Conservation (phyloP, 495 filamentous ascomycete genomes). For the Penicillium dipodomyicola region DNA sequence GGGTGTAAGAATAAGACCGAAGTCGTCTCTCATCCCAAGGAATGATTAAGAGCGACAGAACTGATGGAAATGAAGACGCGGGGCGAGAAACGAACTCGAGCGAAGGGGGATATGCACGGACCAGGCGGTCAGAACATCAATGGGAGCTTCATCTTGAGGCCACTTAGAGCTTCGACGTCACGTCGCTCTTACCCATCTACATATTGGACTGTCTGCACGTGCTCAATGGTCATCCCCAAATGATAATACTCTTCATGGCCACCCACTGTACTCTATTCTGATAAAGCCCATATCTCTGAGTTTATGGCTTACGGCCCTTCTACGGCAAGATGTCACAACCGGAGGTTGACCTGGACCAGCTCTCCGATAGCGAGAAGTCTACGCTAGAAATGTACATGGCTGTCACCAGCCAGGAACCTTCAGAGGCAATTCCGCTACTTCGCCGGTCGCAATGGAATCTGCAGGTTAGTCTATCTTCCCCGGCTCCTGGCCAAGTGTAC, state of each 20-base stretch:
- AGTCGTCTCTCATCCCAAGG: conserved; percentile 18
- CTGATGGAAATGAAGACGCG: conserved; percentile 28
- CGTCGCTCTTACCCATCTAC: background rate
- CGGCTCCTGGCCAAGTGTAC: background rate
- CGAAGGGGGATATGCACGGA: conserved; percentile 27
- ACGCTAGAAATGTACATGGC: conserved; percentile 84
- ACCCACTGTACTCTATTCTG: conserved; percentile 13
- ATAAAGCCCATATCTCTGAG: background rate
- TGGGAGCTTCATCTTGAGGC: conserved; percentile 15
- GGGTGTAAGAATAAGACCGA: conserved; percentile 17
- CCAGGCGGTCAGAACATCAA: conserved; percentile 32
- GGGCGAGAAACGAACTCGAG: conserved; percentile 31
- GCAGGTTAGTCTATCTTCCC: conserved; percentile 54
- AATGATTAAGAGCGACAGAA: conserved; percentile 22
- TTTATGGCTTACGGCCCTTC: conserved; percentile 16
- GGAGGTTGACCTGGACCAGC: conserved; percentile 61
- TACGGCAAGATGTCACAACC: conserved; percentile 39
- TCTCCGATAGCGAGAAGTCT: conserved; percentile 71
- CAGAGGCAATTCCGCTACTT: conserved; percentile 76
- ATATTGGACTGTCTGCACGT: background rate
- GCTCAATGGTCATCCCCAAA: background rate
- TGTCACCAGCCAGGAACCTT: conserved; percentile 78
- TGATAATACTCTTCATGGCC: background rate
- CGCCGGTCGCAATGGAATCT: conserved; percentile 94
- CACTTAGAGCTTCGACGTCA: conserved; percentile 13